Base-by-base conservation (phyloP, 352 stramenopile genomes). In the Phytophthora fragariaefolia region DNA sequence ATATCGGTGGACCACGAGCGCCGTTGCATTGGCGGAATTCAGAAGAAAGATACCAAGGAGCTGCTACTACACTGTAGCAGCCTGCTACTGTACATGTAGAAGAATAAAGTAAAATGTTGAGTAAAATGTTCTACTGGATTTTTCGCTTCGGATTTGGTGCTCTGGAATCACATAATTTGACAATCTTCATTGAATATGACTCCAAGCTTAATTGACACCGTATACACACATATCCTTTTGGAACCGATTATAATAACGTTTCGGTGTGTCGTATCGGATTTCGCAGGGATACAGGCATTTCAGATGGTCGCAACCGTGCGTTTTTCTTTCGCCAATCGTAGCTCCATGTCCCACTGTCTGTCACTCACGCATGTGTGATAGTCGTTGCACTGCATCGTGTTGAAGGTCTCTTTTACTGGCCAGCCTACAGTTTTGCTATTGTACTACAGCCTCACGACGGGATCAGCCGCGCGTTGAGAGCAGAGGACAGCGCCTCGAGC, bases 121-220 rank as follows among this genome's bases (percentile, higher is more conserved):
- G 43, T 50, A 47, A 67, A 62, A 62, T 63, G 61, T 69, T 69
- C 62, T 58, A 34, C 62, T 69, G 62, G 62, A 69, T 69, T 58
- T 43, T 52, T 69, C 32, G 23, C 10, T 26, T 53, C 23, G 3
- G 24, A 36, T 36, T 38, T 36, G 15, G 13, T 5, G 1, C n/a
- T 56, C n/a, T 56, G 28, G 13, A 43, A 43, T 50, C 18, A 18
- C 26, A 67, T 61, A 55, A 38, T 38, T 15, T n/a, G 10, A 4
- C 32, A 38, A 17, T 38, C 32, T 38, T n/a, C 17, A 13, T 9
- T n/a, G 10, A 2, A n/a, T n/a, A n/a, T n/a, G n/a, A n/a, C n/a
- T n/a, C 8, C 32, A 38, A 13, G 13, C 10, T 13, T 17, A 34
- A 6, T 12, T n/a, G 4, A 20, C 6, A 43, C 15, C 13, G 15